Conservation (phyloP, 768 basidiomycete species). For the Macrolepiota dolichaula region DNA sequence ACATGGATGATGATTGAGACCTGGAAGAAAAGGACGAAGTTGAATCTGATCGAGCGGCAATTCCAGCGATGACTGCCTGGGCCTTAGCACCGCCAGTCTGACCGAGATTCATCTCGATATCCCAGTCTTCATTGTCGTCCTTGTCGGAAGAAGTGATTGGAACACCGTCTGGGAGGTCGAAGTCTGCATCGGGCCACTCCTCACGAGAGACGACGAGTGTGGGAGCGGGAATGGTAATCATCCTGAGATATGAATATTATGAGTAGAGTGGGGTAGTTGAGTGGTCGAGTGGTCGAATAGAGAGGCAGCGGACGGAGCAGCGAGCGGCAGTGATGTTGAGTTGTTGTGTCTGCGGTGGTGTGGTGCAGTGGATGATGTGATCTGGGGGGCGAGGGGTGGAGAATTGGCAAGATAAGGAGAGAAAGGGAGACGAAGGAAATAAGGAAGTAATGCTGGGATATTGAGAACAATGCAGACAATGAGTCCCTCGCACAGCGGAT, state of each 20-base stretch:
- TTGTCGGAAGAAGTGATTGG: slow-evolving; percentile 66
- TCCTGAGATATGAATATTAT: slow-evolving; percentile 23
- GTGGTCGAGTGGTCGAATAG: slow-evolving; percentile 12
- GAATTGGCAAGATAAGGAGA: slow-evolving; percentile 12
- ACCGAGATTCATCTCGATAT: slow-evolving; percentile 69
- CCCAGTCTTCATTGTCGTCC: slow-evolving; percentile 78
- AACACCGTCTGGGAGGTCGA: slow-evolving; percentile 77
- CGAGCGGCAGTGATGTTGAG: slow-evolving; percentile 6
- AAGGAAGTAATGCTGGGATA: slow-evolving; percentile 11
- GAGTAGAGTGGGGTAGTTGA: slow-evolving; percentile 6
- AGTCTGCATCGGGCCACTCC: slow-evolving; percentile 87
- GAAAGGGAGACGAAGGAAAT: slow-evolving; percentile 5
- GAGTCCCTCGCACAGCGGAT: slow-evolving; percentile 12
- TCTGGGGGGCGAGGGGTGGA: not conserved
- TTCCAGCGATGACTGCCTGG: slow-evolving; percentile 32
- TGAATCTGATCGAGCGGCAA: slow-evolving; percentile 36
- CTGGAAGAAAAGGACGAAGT: slow-evolving; percentile 31
- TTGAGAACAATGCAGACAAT: slow-evolving; percentile 10
- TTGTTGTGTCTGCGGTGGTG: not conserved
- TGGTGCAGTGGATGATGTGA: not conserved
- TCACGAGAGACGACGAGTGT: slow-evolving; percentile 53
- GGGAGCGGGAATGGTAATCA: slow-evolving; percentile 62
- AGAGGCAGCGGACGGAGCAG: not conserved
- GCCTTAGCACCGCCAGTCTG: slow-evolving; percentile 51
- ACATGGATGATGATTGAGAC: slow-evolving; percentile 21